Evolutionary conservation across 2,329 filamentous ascomycete genomes (phyloP).

Genomic region (Tothia fuscella): DNA sequence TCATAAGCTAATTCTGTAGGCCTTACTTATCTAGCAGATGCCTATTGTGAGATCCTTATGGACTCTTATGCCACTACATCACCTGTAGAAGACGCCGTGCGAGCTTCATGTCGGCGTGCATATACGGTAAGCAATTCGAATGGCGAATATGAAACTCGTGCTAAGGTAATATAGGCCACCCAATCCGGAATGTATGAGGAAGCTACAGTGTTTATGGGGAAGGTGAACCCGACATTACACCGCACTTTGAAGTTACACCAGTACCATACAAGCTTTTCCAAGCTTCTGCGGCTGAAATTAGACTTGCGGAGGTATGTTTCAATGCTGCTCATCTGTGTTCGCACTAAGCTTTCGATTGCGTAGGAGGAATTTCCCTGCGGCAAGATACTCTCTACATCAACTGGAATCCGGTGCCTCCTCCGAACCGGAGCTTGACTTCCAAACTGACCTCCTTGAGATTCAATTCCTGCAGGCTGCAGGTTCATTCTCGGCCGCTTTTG

Average conservation of each 20-base stretch:
- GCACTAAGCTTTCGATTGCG: not conserved
- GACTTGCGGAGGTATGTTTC: slow-evolving; percentile 41
- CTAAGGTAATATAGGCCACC: slow-evolving; percentile 32
- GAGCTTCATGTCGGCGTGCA: slow-evolving; percentile 59
- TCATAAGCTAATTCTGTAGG: slow-evolving; percentile 25
- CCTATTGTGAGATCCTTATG: slow-evolving; percentile 61
- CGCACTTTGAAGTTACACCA: slow-evolving; percentile 69
- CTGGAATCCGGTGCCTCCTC: slow-evolving; percentile 40
- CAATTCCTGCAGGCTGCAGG: slow-evolving; percentile 45
- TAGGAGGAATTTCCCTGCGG: slow-evolving; percentile 45
- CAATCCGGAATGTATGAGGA: slow-evolving; percentile 59
- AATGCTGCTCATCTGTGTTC: not conserved
- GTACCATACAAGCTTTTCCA: slow-evolving; percentile 55
- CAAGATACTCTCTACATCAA: slow-evolving; percentile 44
- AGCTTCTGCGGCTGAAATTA: slow-evolving; percentile 49
- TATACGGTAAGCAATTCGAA: slow-evolving; percentile 36
- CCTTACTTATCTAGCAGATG: slow-evolving; percentile 43
- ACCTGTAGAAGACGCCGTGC: slow-evolving; percentile 67
- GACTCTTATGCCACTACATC: slow-evolving; percentile 54
- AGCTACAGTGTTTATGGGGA: slow-evolving; percentile 49
- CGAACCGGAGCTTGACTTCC: slow-evolving; percentile 48
- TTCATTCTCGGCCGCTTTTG: slow-evolving; percentile 41
- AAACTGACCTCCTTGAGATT: slow-evolving; percentile 47
- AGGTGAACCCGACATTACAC: slow-evolving; percentile 48
- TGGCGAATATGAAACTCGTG: not conserved